phyloP scores from a whole-genome alignment of 208 protist species.

The Leishmania aethiopica region DNA sequence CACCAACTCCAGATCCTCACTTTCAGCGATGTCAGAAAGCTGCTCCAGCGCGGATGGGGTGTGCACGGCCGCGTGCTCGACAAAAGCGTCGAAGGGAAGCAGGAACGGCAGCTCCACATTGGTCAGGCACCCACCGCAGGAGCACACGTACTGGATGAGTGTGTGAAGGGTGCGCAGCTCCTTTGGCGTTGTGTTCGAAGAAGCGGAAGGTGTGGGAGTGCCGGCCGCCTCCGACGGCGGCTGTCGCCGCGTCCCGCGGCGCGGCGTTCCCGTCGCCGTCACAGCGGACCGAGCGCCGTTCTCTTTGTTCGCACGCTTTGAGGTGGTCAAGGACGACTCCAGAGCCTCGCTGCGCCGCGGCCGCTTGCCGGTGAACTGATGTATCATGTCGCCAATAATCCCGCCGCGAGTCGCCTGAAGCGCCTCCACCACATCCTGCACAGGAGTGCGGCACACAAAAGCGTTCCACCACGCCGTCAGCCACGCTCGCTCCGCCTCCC shows the following conservation, averaged over 20 bases:
- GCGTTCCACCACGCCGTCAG: constrained; percentile 82
- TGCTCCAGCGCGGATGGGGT: not conserved
- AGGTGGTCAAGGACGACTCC: constrained; percentile 1
- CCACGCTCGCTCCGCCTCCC: constrained; percentile 37
- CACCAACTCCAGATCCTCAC: constrained; percentile 6
- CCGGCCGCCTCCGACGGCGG: not conserved
- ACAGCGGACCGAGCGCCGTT: not conserved
- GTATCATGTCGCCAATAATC: constrained; percentile 69
- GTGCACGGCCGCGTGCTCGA: constrained; percentile 23
- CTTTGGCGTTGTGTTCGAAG: constrained; percentile 14
- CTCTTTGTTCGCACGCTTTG: not conserved
- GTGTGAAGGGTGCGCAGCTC: constrained; percentile 48
- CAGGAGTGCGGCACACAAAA: constrained; percentile 66
- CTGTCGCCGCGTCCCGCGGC: not conserved
- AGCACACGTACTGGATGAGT: constrained; percentile 73
- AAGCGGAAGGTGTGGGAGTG: not conserved
- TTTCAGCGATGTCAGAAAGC: not conserved
- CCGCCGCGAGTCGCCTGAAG: constrained; percentile 65
- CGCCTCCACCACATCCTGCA: constrained; percentile 55
- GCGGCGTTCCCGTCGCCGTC: not conserved
- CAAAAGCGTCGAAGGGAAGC: constrained; percentile 84
- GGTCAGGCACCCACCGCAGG: constrained; percentile 78
- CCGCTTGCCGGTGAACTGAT: constrained; percentile 59
- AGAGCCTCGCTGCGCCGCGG: constrained; percentile 27
- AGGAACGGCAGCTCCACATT: constrained; percentile 76